Base-by-base conservation (phyloP, 2,329 filamentous ascomycete genomes). In the Ramularia endophylla region DNA sequence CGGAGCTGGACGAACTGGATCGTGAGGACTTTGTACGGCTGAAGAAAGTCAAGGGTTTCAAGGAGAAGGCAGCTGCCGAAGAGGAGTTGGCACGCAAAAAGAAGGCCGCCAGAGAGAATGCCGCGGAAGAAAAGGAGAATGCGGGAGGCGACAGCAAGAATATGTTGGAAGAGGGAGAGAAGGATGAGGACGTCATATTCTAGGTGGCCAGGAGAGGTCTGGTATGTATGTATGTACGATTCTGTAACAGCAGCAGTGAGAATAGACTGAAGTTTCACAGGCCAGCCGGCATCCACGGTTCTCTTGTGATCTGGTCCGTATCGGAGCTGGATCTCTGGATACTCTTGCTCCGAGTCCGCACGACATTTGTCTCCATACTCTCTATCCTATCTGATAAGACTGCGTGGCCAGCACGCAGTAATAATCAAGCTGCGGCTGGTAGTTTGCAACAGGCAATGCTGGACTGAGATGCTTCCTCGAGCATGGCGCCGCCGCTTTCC, bases 21-120 rank as follows among this genome's bases (percentile, higher is more conserved):
- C 80, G 92, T 72, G 92, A 97, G 65, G 92, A 98, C 64, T 98
- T 98, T 65, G 98, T 95, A 69, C 77, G 92, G 52, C 69, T 98
- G 61, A 98, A 98, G 71, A 98, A 98, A 74, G 75, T 92, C 62
- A 84, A 84, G 59, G 80, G 79, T 19, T 85, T 82, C 63, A 83
- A 81, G 60, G 75, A 78, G 51, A 62, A 71, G 44, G 70, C 69
- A 27, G 66, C 65, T 29, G 67, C 67, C 6, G 66, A 60, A 20
- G 60, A 64, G 38, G 60, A 64, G 36, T 54, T 48, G 16, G 53
- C 58, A 38, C 47, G 55, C 18, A 49, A 53, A 48, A 54, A 55
- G 45, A 56, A 54, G 40, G 16, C 33, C 36, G 37, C 28, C 31
- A 12, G 5, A 33, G 52, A 42, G 41, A 52, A 43, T 36, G 44